Conservation (phyloP, 129 eudicot species). For the Flaveria ramosissima region DNA sequence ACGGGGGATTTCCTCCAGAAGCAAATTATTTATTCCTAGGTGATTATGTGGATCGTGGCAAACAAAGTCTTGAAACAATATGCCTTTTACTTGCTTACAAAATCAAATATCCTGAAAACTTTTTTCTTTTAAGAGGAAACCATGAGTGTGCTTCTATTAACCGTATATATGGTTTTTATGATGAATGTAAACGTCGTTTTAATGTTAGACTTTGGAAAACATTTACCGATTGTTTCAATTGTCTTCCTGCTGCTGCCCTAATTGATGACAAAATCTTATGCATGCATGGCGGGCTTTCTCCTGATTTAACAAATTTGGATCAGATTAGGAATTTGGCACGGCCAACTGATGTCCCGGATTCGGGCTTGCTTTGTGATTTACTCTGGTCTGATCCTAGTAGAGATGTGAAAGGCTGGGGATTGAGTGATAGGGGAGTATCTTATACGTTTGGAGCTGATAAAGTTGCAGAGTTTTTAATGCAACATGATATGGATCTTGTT, state of each 20-base stretch:
- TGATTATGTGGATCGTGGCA: conserved; percentile 78
- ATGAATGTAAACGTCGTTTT: conserved; percentile 78
- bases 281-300: conserved; percentile 83
- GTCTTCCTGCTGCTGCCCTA: conserved; percentile 77
- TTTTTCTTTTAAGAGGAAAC: conserved; percentile 67
- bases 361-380: conserved; percentile 77
- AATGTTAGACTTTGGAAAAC: conserved; percentile 72
- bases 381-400: conserved; percentile 81
- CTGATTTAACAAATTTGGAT: conserved; percentile 56
- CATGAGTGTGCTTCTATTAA: conserved; percentile 78
- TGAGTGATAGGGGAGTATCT: conserved; percentile 76
- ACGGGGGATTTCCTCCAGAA: conserved; percentile 73
- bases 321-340: conserved; percentile 62
- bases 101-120: conserved; percentile 72
- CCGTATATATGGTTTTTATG: conserved; percentile 74
- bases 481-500: conserved; percentile 75
- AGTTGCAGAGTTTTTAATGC: conserved; percentile 72
- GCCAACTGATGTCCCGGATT: conserved; percentile 77
- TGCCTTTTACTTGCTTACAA: conserved; percentile 74
- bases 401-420: conserved; percentile 72
- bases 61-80: conserved; percentile 70
- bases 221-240: conserved; percentile 68
- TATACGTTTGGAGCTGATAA: conserved; percentile 74
- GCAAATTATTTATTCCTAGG: conserved; percentile 70
- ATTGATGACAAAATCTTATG: conserved; percentile 75